A percentile compares a stretch with the other conserved stretches of the same genome.
Evolutionary conservation across 352 stramenopile species (phyloP).

Genomic region (Pythium utonaiense): DNA sequence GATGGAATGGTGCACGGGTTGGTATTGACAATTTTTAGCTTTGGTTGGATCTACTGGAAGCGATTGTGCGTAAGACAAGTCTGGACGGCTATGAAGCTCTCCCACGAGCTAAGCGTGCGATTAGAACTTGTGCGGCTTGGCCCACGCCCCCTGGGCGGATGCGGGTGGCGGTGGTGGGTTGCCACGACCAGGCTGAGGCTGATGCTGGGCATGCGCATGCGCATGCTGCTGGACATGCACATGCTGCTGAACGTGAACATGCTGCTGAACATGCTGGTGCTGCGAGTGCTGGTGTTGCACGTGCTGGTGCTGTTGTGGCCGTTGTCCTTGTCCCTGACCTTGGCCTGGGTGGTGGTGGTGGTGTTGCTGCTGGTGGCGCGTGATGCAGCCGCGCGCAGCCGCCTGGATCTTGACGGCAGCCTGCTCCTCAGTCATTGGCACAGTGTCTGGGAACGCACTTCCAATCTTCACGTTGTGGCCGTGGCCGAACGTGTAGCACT

Average conservation of each 20-base stretch:
- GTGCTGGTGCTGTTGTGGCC: constrained; percentile 8
- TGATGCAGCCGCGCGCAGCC: constrained; percentile 46
- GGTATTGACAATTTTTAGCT: constrained; percentile 14
- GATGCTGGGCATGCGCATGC: no score
- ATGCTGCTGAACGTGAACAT: background rate
- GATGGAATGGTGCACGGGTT: background rate
- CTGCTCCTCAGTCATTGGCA: constrained; percentile 67
- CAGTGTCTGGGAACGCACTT: constrained; percentile 72
- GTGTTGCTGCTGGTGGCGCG: constrained; percentile 14
- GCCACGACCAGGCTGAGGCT: background rate
- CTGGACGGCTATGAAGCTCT: no score
- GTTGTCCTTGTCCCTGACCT: background rate
- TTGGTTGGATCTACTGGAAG: background rate
- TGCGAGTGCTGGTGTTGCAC: constrained; percentile 2
- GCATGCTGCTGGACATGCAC: background rate
- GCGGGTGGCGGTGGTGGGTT: constrained; percentile 8
- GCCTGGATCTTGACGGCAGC: constrained; percentile 77
- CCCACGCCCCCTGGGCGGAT: constrained; percentile 42
- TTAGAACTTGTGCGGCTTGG: constrained; percentile 65
- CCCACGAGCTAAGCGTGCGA: no score
- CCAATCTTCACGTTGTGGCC: constrained; percentile 77
- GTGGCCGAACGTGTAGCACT: constrained; percentile 83
- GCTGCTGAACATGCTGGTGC: background rate
- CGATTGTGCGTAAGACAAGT: background rate
- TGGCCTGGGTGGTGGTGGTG: constrained; percentile 4